These are phyloP conservation scores for Fusarium mundagurra DNA, from an alignment of 2,329 filamentous ascomycete genomes.

Conservation along the genomic window DNA sequence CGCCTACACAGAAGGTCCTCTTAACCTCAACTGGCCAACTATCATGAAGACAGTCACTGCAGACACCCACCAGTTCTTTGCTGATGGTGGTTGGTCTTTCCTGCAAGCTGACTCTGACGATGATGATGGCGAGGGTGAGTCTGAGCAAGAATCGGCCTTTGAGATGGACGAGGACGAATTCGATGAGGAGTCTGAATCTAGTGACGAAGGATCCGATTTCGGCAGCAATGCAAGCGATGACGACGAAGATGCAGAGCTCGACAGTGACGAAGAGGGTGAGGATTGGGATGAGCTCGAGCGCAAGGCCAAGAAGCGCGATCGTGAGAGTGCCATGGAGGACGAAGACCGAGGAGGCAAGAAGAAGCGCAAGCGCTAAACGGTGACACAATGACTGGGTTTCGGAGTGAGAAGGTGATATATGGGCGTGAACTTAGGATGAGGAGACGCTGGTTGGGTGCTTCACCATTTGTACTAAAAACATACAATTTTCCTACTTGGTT, in stretches of 20 bases:
- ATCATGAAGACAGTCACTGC: constrained; percentile 99
- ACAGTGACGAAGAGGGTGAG: constrained; percentile 79
- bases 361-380: constrained; percentile 53
- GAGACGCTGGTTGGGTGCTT: constrained; percentile 15
- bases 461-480: constrained; percentile 32
- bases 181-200: constrained; percentile 79
- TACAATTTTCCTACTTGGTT: constrained; percentile 16
- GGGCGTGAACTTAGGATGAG: constrained; percentile 2
- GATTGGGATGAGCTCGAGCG: constrained; percentile 96
- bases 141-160: constrained; percentile 91
- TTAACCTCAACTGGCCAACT: constrained; percentile 98
- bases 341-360: constrained; percentile 79
- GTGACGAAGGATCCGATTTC: constrained; percentile 89
- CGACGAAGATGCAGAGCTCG: constrained; percentile 74
- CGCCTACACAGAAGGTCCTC: constrained; percentile 89
- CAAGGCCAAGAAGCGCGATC: constrained; percentile 88
- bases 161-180: constrained; percentile 90
- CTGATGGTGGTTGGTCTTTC: constrained; percentile 95
- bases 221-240: constrained; percentile 88
- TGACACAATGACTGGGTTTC: neutral
- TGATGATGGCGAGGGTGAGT: constrained; percentile 78
- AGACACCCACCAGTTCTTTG: constrained; percentile 95
- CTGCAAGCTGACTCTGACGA: constrained; percentile 87
- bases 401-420: neutral
- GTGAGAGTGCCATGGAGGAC: constrained; percentile 60